phyloP scores from a whole-genome alignment of 106 monocot species.

The Posidonia australis region DNA sequence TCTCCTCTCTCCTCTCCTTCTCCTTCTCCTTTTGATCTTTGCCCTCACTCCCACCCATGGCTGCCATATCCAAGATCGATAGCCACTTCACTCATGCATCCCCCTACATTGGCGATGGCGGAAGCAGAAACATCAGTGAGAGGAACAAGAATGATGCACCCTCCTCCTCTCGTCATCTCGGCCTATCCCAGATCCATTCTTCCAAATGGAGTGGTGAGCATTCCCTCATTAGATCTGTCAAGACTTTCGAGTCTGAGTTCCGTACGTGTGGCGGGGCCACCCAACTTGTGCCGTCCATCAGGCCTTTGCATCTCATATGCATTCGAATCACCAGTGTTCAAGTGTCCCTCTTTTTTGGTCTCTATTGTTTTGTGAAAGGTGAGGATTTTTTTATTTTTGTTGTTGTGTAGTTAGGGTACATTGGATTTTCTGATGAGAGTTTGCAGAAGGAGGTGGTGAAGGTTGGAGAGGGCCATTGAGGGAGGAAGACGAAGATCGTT shows the following conservation, averaged over 20 bases:
- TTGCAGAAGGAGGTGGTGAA: constrained; percentile 2
- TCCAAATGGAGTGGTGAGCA: background rate
- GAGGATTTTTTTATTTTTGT: background rate
- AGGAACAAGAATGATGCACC: too few relatives aligned
- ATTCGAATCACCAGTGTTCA: background rate
- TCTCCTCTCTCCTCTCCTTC: too few relatives aligned
- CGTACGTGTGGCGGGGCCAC: background rate
- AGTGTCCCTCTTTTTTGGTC: background rate
- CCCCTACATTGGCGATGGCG: too few relatives aligned
- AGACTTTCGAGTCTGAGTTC: background rate
- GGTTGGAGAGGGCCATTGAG: background rate
- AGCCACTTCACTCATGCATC: background rate
- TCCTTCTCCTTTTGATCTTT: too few relatives aligned
- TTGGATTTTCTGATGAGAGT: background rate
- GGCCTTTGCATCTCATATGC: background rate
- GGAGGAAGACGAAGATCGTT: constrained; percentile 64
- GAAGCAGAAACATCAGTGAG: too few relatives aligned
- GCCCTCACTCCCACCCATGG: background rate
- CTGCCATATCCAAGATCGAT: background rate
- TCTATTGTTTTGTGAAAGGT: background rate
- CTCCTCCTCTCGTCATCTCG: too few relatives aligned
- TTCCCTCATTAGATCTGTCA: background rate
- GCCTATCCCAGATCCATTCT: too few relatives aligned
- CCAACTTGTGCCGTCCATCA: background rate
- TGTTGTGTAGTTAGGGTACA: background rate